A percentile compares a stretch with the other conserved stretches of the same genome.
Evolutionary conservation across 169 alveolate species (phyloP).

Genomic region (Cryptosporidium tyzzeri): DNA sequence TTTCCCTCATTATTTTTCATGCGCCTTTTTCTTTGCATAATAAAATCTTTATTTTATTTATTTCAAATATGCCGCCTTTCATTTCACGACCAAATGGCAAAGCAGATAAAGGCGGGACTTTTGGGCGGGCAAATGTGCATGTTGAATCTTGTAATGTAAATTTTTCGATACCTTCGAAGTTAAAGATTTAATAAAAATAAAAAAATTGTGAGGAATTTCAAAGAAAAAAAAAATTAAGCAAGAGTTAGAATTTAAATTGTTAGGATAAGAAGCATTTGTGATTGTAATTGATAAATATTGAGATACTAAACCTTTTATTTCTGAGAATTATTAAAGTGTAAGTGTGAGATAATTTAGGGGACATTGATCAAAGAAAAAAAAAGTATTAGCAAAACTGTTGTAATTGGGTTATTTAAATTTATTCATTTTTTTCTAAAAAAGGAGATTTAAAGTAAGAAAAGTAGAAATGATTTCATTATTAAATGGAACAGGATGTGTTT

Average conservation of each 20-base stretch:
- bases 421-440: background rate
- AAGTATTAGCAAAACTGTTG: background rate
- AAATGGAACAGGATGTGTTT: conserved; percentile 51
- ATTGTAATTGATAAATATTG: background rate
- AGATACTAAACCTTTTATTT: background rate
- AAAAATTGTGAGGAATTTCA: background rate
- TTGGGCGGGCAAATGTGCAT: conserved; percentile 26
- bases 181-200: background rate
- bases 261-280: background rate
- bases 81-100: background rate
- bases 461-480: conserved; percentile 35
- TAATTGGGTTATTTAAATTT: background rate
- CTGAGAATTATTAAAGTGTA: background rate
- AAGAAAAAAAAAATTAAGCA: background rate
- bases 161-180: conserved; percentile 25
- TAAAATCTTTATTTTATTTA: background rate
- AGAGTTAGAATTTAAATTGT: background rate
- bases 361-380: background rate
- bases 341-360: background rate
- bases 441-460: background rate
- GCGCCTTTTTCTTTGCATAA: background rate
- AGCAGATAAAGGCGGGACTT: conserved; percentile 3
- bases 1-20: background rate
- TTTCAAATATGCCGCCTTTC: background rate
- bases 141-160: conserved; percentile 28